These are phyloP conservation scores for Fomitopsis palustris DNA, from an alignment of 1,284 basidiomycete genomes.

Conservation along the genomic window DNA sequence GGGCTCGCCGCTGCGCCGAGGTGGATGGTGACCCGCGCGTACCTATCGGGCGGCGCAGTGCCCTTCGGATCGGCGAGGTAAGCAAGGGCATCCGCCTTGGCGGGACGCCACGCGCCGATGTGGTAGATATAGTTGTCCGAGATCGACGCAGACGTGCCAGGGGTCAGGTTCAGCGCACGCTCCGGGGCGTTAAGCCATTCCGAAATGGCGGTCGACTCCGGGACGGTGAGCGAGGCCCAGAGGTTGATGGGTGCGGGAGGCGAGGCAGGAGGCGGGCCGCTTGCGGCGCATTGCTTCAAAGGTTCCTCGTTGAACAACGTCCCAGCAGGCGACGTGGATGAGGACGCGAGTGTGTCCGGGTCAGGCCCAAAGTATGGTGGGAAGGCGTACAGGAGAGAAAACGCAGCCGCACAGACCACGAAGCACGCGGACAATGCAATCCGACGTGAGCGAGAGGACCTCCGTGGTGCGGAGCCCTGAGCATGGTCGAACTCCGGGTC, in stretches of 20 bases:
- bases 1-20: constrained; percentile 43
- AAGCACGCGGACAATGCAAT: constrained; percentile 13
- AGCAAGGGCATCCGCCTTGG: constrained; percentile 45
- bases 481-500: neutral
- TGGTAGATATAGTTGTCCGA: constrained; percentile 48
- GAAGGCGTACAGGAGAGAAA: constrained; percentile 20
- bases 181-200: constrained; percentile 44
- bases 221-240: constrained; percentile 44
- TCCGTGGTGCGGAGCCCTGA: neutral
- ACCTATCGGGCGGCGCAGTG: constrained; percentile 29
- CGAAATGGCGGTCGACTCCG: constrained; percentile 41
- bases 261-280: constrained; percentile 29
- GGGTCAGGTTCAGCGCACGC: constrained; percentile 46
- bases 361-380: constrained; percentile 11
- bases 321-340: neutral
- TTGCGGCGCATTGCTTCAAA: constrained; percentile 32
- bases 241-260: constrained; percentile 43
- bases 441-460: constrained; percentile 9
- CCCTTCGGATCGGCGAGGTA: constrained; percentile 38
- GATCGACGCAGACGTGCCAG: constrained; percentile 23
- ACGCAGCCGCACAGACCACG: constrained; percentile 14
- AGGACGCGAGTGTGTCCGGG: neutral
- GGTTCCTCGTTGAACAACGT: constrained; percentile 4
- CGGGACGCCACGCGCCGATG: constrained; percentile 47
- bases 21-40: constrained; percentile 49